Conservation (phyloP, 2,329 filamentous ascomycete species). For the Pseudogymnoascus sp. region DNA sequence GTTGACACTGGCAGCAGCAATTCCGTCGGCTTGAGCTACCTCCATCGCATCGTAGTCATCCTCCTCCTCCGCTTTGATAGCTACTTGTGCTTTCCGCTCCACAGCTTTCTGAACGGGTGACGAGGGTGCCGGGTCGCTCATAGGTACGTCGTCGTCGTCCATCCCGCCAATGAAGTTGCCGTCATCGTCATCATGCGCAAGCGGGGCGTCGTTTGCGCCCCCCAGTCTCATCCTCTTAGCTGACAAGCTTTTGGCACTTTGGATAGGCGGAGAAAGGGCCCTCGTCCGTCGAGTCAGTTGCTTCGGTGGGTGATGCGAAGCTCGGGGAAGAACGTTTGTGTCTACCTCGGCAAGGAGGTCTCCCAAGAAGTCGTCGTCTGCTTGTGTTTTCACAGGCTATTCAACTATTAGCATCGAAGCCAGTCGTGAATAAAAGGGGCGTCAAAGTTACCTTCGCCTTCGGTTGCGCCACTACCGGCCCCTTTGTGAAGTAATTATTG, state of each 20-base stretch:
- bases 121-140: constrained; percentile 80
- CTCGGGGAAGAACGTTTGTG: constrained; percentile 55
- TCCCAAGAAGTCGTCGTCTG: constrained; percentile 81
- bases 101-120: constrained; percentile 78
- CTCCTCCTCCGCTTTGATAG: constrained; percentile 55
- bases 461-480: constrained; percentile 55
- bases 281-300: constrained; percentile 72
- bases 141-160: constrained; percentile 65
- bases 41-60: constrained; percentile 84
- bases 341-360: constrained; percentile 84
- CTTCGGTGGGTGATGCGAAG: constrained; percentile 56
- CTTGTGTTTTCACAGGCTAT: constrained; percentile 71
- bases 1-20: constrained; percentile 69
- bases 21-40: constrained; percentile 67
- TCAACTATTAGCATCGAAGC: constrained; percentile 21
- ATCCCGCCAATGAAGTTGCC: constrained; percentile 45
- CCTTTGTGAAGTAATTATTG: constrained; percentile 87
- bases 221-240: constrained; percentile 53
- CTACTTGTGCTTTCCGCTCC: constrained; percentile 58
- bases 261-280: constrained; percentile 67
- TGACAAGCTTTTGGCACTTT: constrained; percentile 41
- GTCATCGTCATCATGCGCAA: constrained; percentile 45
- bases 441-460: constrained; percentile 68
- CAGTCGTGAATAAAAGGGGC: constrained; percentile 14
- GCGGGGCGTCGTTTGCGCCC: constrained; percentile 43